Conservation (phyloP, 805 yeast species). For the Candida alai region DNA sequence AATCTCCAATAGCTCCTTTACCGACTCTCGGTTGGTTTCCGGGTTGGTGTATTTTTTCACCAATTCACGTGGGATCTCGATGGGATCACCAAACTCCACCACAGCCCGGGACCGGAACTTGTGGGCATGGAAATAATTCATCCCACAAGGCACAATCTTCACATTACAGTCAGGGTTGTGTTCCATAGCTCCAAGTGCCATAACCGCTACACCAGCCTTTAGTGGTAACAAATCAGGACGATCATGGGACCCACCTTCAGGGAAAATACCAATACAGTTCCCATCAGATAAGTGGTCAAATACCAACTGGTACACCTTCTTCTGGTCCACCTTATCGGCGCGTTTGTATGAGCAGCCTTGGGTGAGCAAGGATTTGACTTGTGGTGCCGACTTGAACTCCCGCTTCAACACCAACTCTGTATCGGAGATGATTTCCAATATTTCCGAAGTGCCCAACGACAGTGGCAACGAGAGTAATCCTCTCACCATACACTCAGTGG, state of each 20-base stretch:
- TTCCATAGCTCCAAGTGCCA: constrained; percentile 94
- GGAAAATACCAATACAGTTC: constrained; percentile 87
- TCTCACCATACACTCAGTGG: constrained; percentile 53
- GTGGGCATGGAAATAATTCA: constrained; percentile 96
- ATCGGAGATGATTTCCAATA: constrained; percentile 66
- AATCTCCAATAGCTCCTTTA: constrained; percentile 63
- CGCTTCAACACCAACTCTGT: constrained; percentile 64
- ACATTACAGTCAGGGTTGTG: constrained; percentile 72
- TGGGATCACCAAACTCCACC: constrained; percentile 88
- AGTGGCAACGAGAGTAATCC: constrained; percentile 78
- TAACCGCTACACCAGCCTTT: constrained; percentile 96
- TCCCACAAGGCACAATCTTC: constrained; percentile 91
- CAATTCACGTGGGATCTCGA: constrained; percentile 53
- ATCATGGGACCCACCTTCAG: constrained; percentile 98
- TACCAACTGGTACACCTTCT: constrained; percentile 76
- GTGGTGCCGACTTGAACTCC: constrained; percentile 56
- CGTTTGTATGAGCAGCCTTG: constrained; percentile 59
- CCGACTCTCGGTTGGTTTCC: constrained; percentile 67
- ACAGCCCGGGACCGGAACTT: constrained; percentile 94
- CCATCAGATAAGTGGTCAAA: constrained; percentile 79
- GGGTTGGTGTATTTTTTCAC: constrained; percentile 65
- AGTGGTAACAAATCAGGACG: constrained; percentile 86
- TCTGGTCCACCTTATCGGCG: constrained; percentile 85
- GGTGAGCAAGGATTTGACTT: constrained; percentile 40
- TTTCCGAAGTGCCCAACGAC: constrained; percentile 71